phyloP scores from a whole-genome alignment of 2,329 filamentous ascomycete species.

The Trichoderma aggressivum region DNA sequence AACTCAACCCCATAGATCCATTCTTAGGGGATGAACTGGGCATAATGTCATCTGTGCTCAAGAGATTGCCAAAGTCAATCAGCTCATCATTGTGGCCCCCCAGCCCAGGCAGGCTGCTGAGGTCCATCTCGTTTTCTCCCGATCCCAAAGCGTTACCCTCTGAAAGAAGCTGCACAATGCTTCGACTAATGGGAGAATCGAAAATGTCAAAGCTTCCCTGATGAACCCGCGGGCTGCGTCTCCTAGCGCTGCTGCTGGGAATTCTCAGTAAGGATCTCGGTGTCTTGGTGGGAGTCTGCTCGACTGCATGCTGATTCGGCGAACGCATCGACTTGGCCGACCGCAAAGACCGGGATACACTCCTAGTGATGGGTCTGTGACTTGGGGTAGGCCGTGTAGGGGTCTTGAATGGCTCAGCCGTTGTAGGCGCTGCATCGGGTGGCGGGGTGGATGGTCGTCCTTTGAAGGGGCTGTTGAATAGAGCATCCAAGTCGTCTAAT shows the following conservation, averaged over 20 bases:
- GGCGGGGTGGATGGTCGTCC: conserved; percentile 51
- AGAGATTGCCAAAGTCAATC: conserved; percentile 47
- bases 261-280: conserved; percentile 31
- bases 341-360: conserved; percentile 55
- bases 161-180: conserved; percentile 62
- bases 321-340: conserved; percentile 45
- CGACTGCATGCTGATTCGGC: conserved; percentile 41
- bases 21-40: conserved; percentile 47
- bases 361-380: conserved; percentile 59
- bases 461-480: conserved; percentile 59
- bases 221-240: conserved; percentile 43
- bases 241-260: conserved; percentile 34
- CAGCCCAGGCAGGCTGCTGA: conserved; percentile 39
- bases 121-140: conserved; percentile 43
- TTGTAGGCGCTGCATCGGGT: conserved; percentile 41
- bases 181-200: conserved; percentile 59
- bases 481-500: conserved; percentile 56
- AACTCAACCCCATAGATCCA: conserved; percentile 29
- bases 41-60: conserved; percentile 47
- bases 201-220: conserved; percentile 39
- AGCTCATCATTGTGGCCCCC: conserved; percentile 35
- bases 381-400: conserved; percentile 60
- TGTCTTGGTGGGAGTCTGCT: conserved; percentile 50
- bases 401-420: conserved; percentile 55
- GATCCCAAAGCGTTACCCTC: conserved; percentile 48